These are phyloP conservation scores for Sclerospora graminicola DNA, from an alignment of 352 stramenopile genomes.

Conservation along the genomic window DNA sequence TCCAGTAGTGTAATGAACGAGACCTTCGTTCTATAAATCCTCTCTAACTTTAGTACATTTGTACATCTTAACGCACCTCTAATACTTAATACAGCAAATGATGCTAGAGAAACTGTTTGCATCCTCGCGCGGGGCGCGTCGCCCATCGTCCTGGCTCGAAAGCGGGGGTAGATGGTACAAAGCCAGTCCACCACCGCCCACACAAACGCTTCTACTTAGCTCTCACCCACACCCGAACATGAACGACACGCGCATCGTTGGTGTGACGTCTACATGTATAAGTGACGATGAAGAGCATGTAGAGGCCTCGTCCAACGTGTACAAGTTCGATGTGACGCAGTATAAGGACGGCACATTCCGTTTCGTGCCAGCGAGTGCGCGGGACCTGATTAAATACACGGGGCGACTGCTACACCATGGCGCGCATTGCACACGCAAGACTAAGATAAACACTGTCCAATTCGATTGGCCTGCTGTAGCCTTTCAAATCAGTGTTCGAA, in stretches of 20 bases:
- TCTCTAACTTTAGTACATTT: too few relatives aligned
- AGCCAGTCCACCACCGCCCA: slow-evolving; percentile 8
- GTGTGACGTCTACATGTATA: slow-evolving; percentile 16
- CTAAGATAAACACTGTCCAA: slow-evolving; percentile 81
- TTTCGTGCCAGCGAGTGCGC: slow-evolving; percentile 56
- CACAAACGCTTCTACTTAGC: slow-evolving; percentile 15
- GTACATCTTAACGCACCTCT: too few relatives aligned
- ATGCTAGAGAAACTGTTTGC: slow-evolving; percentile 11
- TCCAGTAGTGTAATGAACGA: too few relatives aligned
- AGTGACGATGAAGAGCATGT: slow-evolving; percentile 24
- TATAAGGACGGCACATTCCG: slow-evolving; percentile 66
- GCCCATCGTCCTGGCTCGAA: slow-evolving; percentile 6
- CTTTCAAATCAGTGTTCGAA: slow-evolving; percentile 51
- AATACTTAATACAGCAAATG: too few relatives aligned
- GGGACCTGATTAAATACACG: slow-evolving; percentile 66
- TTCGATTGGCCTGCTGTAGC: slow-evolving; percentile 75
- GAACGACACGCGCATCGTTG: slow-evolving; percentile 14
- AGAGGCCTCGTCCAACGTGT: slow-evolving; percentile 29
- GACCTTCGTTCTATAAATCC: too few relatives aligned
- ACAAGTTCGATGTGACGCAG: slow-evolving; percentile 70
- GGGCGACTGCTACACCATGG: slow-evolving; percentile 70
- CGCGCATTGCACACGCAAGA: slow-evolving; percentile 38
- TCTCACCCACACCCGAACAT: slow-evolving; percentile 13
- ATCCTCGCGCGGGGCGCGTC: slow-evolving; percentile 12
- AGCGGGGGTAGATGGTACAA: slow-evolving; percentile 11